Percentiles rank a stretch among this genome's conserved stretches.
Conservation (phyloP, 768 basidiomycete genomes). For the Scleroderma citrinum region DNA sequence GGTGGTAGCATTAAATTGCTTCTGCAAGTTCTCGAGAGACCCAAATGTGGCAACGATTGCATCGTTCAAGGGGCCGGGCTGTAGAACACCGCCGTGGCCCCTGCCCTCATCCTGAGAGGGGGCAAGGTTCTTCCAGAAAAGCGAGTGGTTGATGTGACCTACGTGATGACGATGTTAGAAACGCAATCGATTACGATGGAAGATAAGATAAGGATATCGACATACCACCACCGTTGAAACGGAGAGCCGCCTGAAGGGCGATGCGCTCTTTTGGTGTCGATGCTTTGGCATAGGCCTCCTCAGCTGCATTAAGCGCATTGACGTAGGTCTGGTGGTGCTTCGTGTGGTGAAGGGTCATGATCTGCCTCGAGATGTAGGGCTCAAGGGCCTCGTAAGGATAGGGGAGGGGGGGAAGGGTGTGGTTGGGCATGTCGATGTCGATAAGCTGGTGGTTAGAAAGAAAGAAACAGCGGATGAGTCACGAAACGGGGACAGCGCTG, state of each 20-base stretch:
- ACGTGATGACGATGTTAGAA: slow-evolving; percentile 8
- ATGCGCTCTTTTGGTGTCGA: slow-evolving; percentile 73
- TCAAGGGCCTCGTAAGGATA: slow-evolving; percentile 87
- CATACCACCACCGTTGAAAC: slow-evolving; percentile 95
- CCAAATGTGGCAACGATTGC: slow-evolving; percentile 65
- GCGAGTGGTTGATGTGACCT: slow-evolving; percentile 92
- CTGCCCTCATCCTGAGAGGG: slow-evolving; percentile 48
- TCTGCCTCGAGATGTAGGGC: slow-evolving; percentile 87
- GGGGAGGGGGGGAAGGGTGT: slow-evolving; percentile 66
- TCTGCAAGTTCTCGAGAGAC: slow-evolving; percentile 62
- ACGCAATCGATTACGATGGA: slow-evolving; percentile 6
- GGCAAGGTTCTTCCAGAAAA: slow-evolving; percentile 95
- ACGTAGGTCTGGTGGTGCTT: slow-evolving; percentile 97
- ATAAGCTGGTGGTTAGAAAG: slow-evolving; percentile 7
- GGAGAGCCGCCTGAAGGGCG: slow-evolving; percentile 83
- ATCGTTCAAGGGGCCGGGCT: slow-evolving; percentile 57
- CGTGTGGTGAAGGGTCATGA: slow-evolving; percentile 92
- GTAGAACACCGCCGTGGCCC: slow-evolving; percentile 55
- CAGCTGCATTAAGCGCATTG: slow-evolving; percentile 86
- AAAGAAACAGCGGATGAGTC: not conserved
- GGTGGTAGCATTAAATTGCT: slow-evolving; percentile 80
- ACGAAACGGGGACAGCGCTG: slow-evolving; percentile 1
- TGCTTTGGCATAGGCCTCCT: slow-evolving; percentile 65
- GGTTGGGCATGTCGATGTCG: slow-evolving; percentile 30
- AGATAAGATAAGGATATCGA: slow-evolving; percentile 14